Percentiles rank a stretch among this genome's conserved stretches.
These are phyloP conservation scores for Plasmodium sp. DNA, from an alignment of 169 alveolate species.

Conservation along the genomic window DNA sequence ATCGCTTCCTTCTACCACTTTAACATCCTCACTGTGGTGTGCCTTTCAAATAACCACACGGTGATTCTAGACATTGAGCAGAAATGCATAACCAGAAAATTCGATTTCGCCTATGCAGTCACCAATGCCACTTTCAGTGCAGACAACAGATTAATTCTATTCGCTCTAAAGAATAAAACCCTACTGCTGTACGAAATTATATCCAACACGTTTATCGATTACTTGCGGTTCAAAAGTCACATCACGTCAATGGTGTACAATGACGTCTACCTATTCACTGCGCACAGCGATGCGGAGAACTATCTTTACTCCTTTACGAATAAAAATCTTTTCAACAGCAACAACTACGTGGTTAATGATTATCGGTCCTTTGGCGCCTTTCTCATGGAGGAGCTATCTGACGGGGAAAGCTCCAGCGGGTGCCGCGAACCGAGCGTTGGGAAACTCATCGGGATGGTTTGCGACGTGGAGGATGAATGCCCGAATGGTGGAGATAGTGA, in stretches of 20 bases:
- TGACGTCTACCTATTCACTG: conserved; percentile 48
- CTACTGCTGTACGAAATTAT: conserved; percentile 53
- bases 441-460: neutral
- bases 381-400: conserved; percentile 30
- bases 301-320: conserved; percentile 47
- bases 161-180: conserved; percentile 32
- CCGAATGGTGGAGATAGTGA: neutral
- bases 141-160: conserved; percentile 56
- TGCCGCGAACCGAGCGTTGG: neutral
- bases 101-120: conserved; percentile 19
- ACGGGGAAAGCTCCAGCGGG: neutral
- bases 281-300: conserved; percentile 4
- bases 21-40: conserved; percentile 48
- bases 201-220: conserved; percentile 59
- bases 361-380: conserved; percentile 38
- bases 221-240: conserved; percentile 23
- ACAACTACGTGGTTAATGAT: conserved; percentile 44
- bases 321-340: conserved; percentile 55
- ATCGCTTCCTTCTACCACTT: conserved; percentile 34
- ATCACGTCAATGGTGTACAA: conserved; percentile 34
- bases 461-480: neutral
- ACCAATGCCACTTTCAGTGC: conserved; percentile 51
- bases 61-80: conserved; percentile 58
- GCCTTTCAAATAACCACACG: conserved; percentile 38
- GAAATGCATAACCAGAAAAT: conserved; percentile 47